phyloP scores from a whole-genome alignment of 2,329 filamentous ascomycete genomes.

The Calonectria honghensis region DNA sequence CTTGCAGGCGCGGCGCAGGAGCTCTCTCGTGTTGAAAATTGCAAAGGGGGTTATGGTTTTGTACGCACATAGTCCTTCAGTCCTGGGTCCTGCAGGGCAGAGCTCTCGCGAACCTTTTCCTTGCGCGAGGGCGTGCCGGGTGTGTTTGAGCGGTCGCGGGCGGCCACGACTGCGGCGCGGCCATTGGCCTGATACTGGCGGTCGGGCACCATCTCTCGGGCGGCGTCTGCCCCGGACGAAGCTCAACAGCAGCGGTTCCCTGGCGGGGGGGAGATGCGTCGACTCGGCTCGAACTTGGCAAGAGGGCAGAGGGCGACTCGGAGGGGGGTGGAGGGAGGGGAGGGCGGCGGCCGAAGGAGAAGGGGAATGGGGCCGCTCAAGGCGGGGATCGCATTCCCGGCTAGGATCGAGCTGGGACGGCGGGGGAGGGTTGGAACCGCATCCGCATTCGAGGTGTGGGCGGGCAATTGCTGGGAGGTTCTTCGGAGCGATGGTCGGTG shows the following conservation, averaged over 20 bases:
- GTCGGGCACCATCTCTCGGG: conserved; percentile 58
- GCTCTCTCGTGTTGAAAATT: neutral
- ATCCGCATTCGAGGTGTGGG: conserved; percentile 47
- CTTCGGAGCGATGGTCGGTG: conserved; percentile 7
- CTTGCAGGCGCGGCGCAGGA: conserved; percentile 5
- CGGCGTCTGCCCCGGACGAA: conserved; percentile 42
- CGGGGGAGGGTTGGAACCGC: conserved; percentile 48
- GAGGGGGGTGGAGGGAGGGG: neutral
- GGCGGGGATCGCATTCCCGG: conserved; percentile 55
- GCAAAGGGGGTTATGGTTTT: conserved; percentile 42
- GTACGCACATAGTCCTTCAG: conserved; percentile 85
- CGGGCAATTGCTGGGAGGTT: conserved; percentile 24
- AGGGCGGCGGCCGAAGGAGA: conserved; percentile 33
- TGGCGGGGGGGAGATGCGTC: conserved; percentile 40
- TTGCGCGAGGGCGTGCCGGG: conserved; percentile 78
- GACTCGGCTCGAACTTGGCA: conserved; percentile 10
- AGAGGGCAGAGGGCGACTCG: conserved; percentile 33
- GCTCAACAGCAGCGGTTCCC: conserved; percentile 35
- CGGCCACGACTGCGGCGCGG: conserved; percentile 57
- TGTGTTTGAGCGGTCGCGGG: conserved; percentile 66
- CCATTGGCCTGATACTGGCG: conserved; percentile 65
- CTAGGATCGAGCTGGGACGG: conserved; percentile 47
- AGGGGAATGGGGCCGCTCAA: conserved; percentile 41
- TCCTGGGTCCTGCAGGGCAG: conserved; percentile 83
- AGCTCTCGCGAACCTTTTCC: conserved; percentile 77